Percentiles rank a stretch among this genome's conserved stretches.
These are phyloP conservation scores for Metschnikowia noctiluminum DNA, from an alignment of 805 yeast species.

Conservation along the genomic window DNA sequence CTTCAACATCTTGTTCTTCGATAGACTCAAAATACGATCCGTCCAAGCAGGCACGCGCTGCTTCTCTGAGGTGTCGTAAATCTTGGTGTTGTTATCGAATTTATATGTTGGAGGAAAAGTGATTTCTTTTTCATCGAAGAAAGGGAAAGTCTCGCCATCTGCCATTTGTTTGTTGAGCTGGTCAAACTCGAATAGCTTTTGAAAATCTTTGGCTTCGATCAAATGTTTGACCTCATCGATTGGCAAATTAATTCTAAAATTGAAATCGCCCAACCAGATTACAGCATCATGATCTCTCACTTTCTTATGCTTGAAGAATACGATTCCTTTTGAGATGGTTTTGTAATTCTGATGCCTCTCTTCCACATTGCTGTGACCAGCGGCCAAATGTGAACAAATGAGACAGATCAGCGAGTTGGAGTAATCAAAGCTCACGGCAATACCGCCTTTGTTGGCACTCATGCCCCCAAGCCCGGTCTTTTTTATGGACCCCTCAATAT, in stretches of 20 bases:
- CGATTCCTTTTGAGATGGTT: conserved; percentile 65
- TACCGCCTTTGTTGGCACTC: conserved; percentile 78
- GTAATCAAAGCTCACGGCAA: conserved; percentile 63
- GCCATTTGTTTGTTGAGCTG: conserved; percentile 78
- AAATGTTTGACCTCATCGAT: conserved; percentile 63
- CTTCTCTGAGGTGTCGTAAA: conserved; percentile 87
- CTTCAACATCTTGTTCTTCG: conserved; percentile 53
- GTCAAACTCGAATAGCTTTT: conserved; percentile 61
- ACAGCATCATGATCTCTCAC: conserved; percentile 78
- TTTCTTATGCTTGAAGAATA: conserved; percentile 52
- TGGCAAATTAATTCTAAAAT: conserved; percentile 71
- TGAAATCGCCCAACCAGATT: conserved; percentile 92
- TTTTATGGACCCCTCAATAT: conserved; percentile 68
- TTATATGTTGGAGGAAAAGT: conserved; percentile 90
- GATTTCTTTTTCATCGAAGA: conserved; percentile 77
- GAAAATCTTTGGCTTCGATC: conserved; percentile 47
- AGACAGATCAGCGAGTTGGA: conserved; percentile 73
- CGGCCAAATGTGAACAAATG: conserved; percentile 87
- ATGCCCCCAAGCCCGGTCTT: conserved; percentile 95
- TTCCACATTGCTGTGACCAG: conserved; percentile 76
- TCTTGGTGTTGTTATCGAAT: conserved; percentile 79
- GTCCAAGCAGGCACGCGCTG: conserved; percentile 97
- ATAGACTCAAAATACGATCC: conserved; percentile 70
- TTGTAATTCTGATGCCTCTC: conserved; percentile 88
- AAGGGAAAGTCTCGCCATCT: conserved; percentile 71